Evolutionary conservation across 2,329 filamentous ascomycete species (phyloP).

Genomic region (Tolypocladium sp.): DNA sequence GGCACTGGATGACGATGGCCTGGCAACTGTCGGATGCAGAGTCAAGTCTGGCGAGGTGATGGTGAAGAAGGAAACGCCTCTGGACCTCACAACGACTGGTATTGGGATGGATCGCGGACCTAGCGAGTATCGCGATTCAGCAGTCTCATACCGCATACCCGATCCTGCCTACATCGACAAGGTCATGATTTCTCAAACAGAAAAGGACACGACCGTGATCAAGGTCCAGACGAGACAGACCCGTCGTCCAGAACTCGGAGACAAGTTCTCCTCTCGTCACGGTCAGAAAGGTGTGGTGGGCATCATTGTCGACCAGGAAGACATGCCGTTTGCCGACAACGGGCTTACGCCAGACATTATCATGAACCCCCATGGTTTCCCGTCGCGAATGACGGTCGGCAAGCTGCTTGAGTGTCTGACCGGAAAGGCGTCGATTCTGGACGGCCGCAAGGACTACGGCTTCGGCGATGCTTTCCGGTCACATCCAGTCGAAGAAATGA

Average conservation of each 20-base stretch:
- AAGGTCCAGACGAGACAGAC: slow-evolving; percentile 97
- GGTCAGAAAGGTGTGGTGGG: slow-evolving; percentile 97
- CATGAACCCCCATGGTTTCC: slow-evolving; percentile 99
- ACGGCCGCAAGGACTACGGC: slow-evolving; percentile 81
- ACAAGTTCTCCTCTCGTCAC: slow-evolving; percentile 98
- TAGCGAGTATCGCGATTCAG: slow-evolving; percentile 57
- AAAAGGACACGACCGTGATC: slow-evolving; percentile 76
- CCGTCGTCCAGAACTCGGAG: slow-evolving; percentile 83
- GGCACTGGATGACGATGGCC: slow-evolving; percentile 73
- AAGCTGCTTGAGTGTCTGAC: slow-evolving; percentile 94
- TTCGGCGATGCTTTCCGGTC: slow-evolving; percentile 72
- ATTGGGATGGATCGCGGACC: slow-evolving; percentile 58
- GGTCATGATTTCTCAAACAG: slow-evolving; percentile 85
- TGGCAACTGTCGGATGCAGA: slow-evolving; percentile 77
- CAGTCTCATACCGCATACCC: slow-evolving; percentile 70
- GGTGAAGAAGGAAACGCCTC: slow-evolving; percentile 80
- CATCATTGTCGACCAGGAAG: slow-evolving; percentile 92
- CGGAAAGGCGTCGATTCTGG: slow-evolving; percentile 84
- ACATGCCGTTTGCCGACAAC: slow-evolving; percentile 89
- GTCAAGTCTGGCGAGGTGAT: slow-evolving; percentile 75
- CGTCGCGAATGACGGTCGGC: slow-evolving; percentile 97
- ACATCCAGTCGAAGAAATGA: slow-evolving; percentile 82
- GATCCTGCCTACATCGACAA: slow-evolving; percentile 92
- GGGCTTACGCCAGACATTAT: slow-evolving; percentile 97
- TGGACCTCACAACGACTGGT: slow-evolving; percentile 65